A percentile compares a stretch with the other conserved stretches of the same genome.
phyloP scores from a whole-genome alignment of 2,329 filamentous ascomycete genomes.

The Rhynchosporium graminicola region DNA sequence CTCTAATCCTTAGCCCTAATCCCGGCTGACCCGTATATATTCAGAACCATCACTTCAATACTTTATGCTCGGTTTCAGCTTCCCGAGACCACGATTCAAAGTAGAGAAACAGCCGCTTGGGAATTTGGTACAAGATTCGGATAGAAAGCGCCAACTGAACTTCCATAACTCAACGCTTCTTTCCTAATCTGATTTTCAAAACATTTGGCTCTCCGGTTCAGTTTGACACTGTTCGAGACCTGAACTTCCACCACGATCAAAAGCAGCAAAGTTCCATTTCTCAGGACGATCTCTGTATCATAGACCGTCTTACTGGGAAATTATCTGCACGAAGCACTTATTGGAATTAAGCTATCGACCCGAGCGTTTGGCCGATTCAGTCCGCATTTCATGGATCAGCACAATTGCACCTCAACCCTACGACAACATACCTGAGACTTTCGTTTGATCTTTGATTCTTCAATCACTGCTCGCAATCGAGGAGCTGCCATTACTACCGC shows the following conservation, averaged over 20 bases:
- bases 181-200: slow-evolving; percentile 18
- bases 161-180: slow-evolving; percentile 18
- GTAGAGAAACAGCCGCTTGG: slow-evolving; percentile 30
- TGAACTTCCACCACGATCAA: slow-evolving; percentile 8
- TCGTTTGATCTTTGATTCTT: not conserved
- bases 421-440: slow-evolving; percentile 6
- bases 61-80: slow-evolving; percentile 38
- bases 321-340: slow-evolving; percentile 1
- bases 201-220: slow-evolving; percentile 20
- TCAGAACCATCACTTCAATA: slow-evolving; percentile 25
- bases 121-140: slow-evolving; percentile 27
- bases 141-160: slow-evolving; percentile 19
- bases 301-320: not conserved
- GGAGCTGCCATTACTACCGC: slow-evolving; percentile 31
- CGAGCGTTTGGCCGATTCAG: slow-evolving; percentile 1
- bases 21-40: slow-evolving; percentile 25
- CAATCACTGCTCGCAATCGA: not conserved
- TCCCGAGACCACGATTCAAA: slow-evolving; percentile 37
- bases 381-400: slow-evolving; percentile 24
- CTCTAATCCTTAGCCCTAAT: slow-evolving; percentile 18
- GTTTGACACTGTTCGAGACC: slow-evolving; percentile 16
- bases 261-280: not conserved
- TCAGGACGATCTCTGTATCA: not conserved
- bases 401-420: not conserved
- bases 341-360: not conserved